Evolutionary conservation across 306 rosid genomes (phyloP).

Genomic region (Prosopis cineraria): DNA sequence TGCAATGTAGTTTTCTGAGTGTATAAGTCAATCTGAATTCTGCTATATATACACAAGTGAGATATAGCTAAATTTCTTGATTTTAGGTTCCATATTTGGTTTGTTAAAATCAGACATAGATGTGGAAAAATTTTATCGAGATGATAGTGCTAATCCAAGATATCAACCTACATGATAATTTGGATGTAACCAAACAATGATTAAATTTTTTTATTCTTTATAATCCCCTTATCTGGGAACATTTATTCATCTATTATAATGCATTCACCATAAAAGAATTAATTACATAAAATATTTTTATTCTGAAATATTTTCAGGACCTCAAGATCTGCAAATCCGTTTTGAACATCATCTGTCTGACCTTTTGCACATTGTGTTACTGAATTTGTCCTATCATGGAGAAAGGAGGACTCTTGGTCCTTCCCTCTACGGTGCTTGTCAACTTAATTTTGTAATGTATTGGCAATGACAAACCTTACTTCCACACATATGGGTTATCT

Average conservation of each 20-base stretch:
- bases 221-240: background rate
- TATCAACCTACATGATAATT: background rate
- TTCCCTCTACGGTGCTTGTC: background rate
- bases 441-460: background rate
- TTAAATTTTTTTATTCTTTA: background rate
- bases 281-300: background rate
- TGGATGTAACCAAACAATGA: background rate
- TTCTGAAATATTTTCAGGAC: background rate
- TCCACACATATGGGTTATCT: background rate
- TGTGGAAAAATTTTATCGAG: background rate
- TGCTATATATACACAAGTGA: background rate
- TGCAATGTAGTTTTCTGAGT: background rate
- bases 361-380: background rate
- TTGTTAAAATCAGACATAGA: background rate
- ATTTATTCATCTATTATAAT: background rate
- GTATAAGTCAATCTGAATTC: background rate
- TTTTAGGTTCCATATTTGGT: background rate
- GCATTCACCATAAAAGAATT: background rate
- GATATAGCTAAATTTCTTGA: background rate
- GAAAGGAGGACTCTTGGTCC: background rate
- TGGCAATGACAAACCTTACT: background rate
- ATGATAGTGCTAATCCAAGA: background rate
- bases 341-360: background rate
- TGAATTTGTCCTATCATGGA: background rate
- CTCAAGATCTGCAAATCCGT: background rate